These are phyloP conservation scores for Leishmania turanica DNA, from an alignment of 208 protist species.

Conservation along the genomic window DNA sequence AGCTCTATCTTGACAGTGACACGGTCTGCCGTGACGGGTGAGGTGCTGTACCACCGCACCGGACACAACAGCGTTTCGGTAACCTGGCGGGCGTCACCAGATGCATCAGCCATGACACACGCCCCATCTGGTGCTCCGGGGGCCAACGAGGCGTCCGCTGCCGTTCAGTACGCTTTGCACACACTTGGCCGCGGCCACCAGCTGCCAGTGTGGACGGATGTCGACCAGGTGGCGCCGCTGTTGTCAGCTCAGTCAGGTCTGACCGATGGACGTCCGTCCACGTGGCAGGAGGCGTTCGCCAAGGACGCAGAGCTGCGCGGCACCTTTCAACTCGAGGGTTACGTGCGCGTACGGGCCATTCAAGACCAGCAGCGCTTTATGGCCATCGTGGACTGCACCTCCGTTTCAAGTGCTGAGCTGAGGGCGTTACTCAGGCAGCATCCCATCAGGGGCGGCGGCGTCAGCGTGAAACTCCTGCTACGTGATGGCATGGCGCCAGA, in stretches of 20 bases:
- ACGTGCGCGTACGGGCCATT: conserved; percentile 43
- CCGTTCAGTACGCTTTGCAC: conserved; percentile 48
- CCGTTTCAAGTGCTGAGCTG: conserved; percentile 27
- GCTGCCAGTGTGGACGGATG: conserved; percentile 68
- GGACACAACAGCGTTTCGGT: conserved; percentile 36
- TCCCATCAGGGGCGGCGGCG: neutral
- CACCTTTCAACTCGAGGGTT: conserved; percentile 43
- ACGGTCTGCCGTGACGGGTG: conserved; percentile 59
- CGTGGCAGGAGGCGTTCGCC: conserved; percentile 17
- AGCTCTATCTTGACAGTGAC: conserved; percentile 43
- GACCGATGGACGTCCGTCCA: conserved; percentile 15
- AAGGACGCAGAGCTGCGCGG: conserved; percentile 15
- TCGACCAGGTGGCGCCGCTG: conserved; percentile 43
- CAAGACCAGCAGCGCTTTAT: conserved; percentile 5
- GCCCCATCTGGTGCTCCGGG: neutral
- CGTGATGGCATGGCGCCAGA: neutral
- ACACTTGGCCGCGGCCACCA: conserved; percentile 48
- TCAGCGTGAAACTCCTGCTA: conserved; percentile 12
- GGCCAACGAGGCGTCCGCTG: neutral
- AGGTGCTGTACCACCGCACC: conserved; percentile 38
- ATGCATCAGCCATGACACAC: neutral
- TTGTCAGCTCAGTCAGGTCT: conserved; percentile 14
- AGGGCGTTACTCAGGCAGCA: conserved; percentile 20
- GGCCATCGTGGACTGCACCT: conserved; percentile 49
- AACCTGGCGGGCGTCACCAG: conserved; percentile 7